phyloP scores from a whole-genome alignment of 768 basidiomycete genomes.

The Termitomyces sp. region DNA sequence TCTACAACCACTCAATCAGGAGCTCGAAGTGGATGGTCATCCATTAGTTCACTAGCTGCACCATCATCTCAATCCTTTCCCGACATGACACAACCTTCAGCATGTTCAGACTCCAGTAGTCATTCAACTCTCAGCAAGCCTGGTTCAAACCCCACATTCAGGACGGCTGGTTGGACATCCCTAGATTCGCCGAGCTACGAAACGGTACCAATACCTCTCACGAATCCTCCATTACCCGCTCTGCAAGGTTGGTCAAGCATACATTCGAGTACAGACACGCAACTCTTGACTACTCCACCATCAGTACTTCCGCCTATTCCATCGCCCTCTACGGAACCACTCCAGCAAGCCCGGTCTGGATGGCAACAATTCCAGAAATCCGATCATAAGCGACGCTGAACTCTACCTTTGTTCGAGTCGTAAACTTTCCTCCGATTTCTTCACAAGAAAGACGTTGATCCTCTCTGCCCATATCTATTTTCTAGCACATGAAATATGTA shows the following conservation, averaged over 20 bases:
- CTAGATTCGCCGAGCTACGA: constrained; percentile 45
- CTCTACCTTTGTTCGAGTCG: neutral
- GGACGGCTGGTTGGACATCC: constrained; percentile 62
- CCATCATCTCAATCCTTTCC: constrained; percentile 10
- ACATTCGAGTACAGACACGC: constrained; percentile 1
- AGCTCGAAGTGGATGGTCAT: constrained; percentile 42
- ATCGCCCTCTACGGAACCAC: constrained; percentile 8
- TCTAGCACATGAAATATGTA: constrained; percentile 4
- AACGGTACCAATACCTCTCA: constrained; percentile 11
- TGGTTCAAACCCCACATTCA: constrained; percentile 40
- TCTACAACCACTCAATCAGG: constrained; percentile 13
- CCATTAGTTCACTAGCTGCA: constrained; percentile 25
- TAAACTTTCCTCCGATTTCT: neutral
- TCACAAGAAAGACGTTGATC: neutral
- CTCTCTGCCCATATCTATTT: neutral
- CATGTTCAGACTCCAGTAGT: neutral
- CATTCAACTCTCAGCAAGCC: constrained; percentile 12
- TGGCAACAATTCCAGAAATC: constrained; percentile 58
- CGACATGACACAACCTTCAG: constrained; percentile 6
- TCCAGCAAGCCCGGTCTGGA: constrained; percentile 34
- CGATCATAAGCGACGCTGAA: constrained; percentile 22
- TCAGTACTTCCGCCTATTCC: neutral
- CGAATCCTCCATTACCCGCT: constrained; percentile 13
- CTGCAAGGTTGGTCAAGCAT: constrained; percentile 2
- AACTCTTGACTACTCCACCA: neutral